A percentile compares a stretch with the other conserved stretches of the same genome.
phyloP scores from a whole-genome alignment of 2,329 filamentous ascomycete species.

The Hansfordia pulvinata region DNA sequence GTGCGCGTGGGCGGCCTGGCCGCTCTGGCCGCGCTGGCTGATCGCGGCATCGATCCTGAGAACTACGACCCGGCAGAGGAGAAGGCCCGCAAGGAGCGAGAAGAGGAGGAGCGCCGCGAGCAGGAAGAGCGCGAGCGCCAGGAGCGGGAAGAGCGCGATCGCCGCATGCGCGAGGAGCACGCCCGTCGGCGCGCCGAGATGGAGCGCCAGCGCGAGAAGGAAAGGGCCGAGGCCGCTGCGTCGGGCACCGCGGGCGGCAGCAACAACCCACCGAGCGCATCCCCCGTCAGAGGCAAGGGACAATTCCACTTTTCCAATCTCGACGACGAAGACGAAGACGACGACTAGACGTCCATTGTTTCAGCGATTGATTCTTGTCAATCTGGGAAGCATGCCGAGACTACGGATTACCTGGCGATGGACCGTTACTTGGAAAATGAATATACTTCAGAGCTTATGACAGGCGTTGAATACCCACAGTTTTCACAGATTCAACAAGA shows the following conservation, averaged over 20 bases:
- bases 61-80: conserved; percentile 44
- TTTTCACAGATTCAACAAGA: too few relatives aligned
- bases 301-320: conserved; percentile 38
- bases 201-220: conserved; percentile 26
- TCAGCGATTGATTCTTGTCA: too few relatives aligned
- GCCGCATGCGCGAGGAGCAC: conserved; percentile 27
- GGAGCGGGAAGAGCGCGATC: conserved; percentile 31
- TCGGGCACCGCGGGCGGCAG: conserved; percentile 4
- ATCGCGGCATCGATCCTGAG: conserved; percentile 47
- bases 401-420: too few relatives aligned
- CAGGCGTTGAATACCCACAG: too few relatives aligned
- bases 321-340: conserved; percentile 37
- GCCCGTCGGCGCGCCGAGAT: conserved; percentile 10
- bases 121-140: conserved; percentile 31
- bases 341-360: conserved; percentile 18
- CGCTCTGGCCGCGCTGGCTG: conserved; percentile 44
- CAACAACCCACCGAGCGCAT: conserved; percentile 2
- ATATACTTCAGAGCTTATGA: too few relatives aligned
- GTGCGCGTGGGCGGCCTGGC: conserved; percentile 58
- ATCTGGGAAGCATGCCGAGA: too few relatives aligned
- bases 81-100: conserved; percentile 31
- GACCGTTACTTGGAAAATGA: too few relatives aligned
- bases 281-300: conserved; percentile 24
- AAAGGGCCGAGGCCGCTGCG: conserved; percentile 14
- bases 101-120: conserved; percentile 33